Base-by-base conservation (phyloP, 768 basidiomycete species). In the Hebeloma cylindrosporum region DNA sequence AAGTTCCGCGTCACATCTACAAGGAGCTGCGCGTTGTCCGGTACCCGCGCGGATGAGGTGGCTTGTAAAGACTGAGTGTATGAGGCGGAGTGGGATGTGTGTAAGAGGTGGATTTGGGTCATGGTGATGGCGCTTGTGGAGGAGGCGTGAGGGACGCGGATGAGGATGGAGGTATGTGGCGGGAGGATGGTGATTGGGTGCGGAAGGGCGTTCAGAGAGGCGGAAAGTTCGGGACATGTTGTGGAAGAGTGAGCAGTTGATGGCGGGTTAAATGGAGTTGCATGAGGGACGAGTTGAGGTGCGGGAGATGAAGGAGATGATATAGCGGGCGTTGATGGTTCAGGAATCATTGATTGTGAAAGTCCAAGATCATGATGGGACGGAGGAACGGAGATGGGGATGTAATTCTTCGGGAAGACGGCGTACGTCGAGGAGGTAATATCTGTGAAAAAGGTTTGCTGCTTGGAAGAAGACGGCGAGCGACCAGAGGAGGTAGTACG, bases 1-100 rank as follows among this genome's bases (percentile, higher is more conserved):
- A 75, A 90, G 57, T 80, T 90, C 32, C 64, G 71, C 13, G 83
- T 78, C 55, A 91, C 75, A 42, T 89, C 88, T 18, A 52, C 56
- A 37, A 71, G 66, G 10, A 76, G 58, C 22, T 44, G 64, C 56
- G 48, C 64, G 31, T 57, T 56, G 35, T 54, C 54, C 26, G 58
- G 57, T 33, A 43, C 48, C 17, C 35, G 38, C 4, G 43, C 51
- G n/a, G 37, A 48, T 29, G 53, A 39, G n/a, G 40, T 29, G 5
- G 61, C 36, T 30, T 60, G 54, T 9, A 71, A 35, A 2, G 70
- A 72, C 37, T 69, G 70, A 14, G 44, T 43, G 28, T 52, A 45
- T 9, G 58, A 48, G 16, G 47, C 57, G 2, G 72, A 75, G 41
- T 72, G 73, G 25, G 67, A 61, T 22, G 70, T 69, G 47, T 79